These are phyloP conservation scores for Aspergillus oerlinghausenensis DNA, from an alignment of 2,329 filamentous ascomycete genomes.

Conservation along the genomic window DNA sequence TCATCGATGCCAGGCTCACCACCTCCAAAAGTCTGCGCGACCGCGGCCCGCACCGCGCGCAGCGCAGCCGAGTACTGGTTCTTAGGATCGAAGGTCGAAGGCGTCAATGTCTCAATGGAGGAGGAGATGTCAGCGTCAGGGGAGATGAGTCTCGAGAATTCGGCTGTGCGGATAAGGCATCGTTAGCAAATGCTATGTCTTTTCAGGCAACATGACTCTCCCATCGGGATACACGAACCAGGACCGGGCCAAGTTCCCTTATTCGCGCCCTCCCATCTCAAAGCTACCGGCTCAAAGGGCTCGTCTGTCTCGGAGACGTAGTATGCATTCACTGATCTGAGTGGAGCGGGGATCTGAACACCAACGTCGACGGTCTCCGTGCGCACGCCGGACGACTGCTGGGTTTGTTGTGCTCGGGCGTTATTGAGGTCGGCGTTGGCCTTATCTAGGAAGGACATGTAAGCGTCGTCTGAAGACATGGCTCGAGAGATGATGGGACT, in stretches of 20 bases:
- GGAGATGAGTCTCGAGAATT: constrained; percentile 64
- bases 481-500: constrained; percentile 12
- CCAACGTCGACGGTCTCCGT: constrained; percentile 40
- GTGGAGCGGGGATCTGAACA: constrained; percentile 57
- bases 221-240: constrained; percentile 22
- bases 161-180: constrained; percentile 44
- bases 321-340: constrained; percentile 56
- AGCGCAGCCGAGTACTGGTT: constrained; percentile 57
- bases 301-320: constrained; percentile 83
- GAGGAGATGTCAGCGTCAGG: constrained; percentile 23
- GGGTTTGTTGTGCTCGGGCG: constrained; percentile 17
- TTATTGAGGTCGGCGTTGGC: constrained; percentile 64
- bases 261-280: constrained; percentile 50
- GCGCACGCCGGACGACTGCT: constrained; percentile 21
- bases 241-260: constrained; percentile 32
- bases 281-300: constrained; percentile 71
- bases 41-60: constrained; percentile 51
- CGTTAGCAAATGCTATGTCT: not conserved
- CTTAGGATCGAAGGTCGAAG: constrained; percentile 67
- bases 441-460: constrained; percentile 80
- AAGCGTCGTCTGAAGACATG: constrained; percentile 68
- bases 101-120: constrained; percentile 59
- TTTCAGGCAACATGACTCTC: not conserved
- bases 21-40: constrained; percentile 21
- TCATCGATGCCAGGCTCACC: constrained; percentile 42